Evolutionary conservation across 495 filamentous ascomycete species (phyloP), one percentile per base, ranked within the genome.

Genomic region (Trichoderma virens): DNA sequence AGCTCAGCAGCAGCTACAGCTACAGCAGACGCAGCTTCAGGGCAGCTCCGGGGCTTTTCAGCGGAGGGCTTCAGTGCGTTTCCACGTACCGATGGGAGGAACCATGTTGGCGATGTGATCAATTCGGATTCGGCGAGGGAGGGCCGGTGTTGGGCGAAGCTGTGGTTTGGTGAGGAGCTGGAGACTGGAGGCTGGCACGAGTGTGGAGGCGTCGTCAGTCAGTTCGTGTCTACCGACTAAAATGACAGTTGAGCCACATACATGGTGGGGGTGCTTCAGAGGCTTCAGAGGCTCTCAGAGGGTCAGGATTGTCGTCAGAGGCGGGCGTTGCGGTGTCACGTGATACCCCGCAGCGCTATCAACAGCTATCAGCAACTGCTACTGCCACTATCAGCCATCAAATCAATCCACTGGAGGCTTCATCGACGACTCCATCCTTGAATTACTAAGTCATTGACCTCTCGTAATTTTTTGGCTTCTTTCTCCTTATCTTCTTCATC

Each of bases 61-160:
- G 51, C 11, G 51, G 51, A 14, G 25, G 25, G 20, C 9, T 23
- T 16, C 72, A 74, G 28, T 69, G 73, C 7, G 68, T 70, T 35
- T 56, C 27, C 25, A 64, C 62, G 62, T 64, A 64, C 62, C 62
- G 59, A 64, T 64, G 62, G 62, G 62, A 61, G 47, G 31, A 14
- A 59, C 62, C 43, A 56, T 64, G 30, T 61, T 64, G 62, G 62
- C 62, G 61, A 31, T 39, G 62, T 6, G 16, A 16, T 64, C 30
- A 56, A 13, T 64, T n/a, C 65, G 59, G 60, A 34, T 34, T 9
- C 16, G 23, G 62, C 16, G 25, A 38, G 25, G 35, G 35, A 31
- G n/a, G 9, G n/a, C 18, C 25, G 61, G 6, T 11, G 43, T 32
- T 35, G 27, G 32, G 60, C 60, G 25, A 20, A 34, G 35, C 27